Evolutionary conservation across 192 early-diverging fungal species (phyloP).

Genomic region (Dispira parvispora): DNA sequence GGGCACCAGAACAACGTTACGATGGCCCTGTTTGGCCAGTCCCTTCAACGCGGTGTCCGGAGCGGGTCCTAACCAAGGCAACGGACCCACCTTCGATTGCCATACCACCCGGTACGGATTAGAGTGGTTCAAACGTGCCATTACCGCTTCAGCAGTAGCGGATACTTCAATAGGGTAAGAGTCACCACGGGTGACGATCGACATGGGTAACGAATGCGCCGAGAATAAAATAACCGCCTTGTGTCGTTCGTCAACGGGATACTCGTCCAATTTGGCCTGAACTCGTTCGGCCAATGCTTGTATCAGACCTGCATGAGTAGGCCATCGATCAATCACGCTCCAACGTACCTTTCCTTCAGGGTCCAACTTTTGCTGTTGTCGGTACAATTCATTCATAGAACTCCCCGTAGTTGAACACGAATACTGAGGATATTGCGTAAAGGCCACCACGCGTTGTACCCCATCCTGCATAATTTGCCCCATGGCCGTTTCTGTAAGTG

Average conservation of each 20-base stretch:
- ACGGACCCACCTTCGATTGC: slow-evolving; percentile 90
- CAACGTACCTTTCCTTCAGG: slow-evolving; percentile 53
- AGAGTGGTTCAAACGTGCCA: slow-evolving; percentile 40
- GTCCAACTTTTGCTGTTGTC: slow-evolving; percentile 38
- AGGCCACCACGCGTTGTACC: slow-evolving; percentile 69
- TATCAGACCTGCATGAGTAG: slow-evolving; percentile 70
- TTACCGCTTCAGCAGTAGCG: slow-evolving; percentile 66
- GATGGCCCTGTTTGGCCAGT: slow-evolving; percentile 56
- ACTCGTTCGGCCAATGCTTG: slow-evolving; percentile 71
- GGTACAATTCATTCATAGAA: slow-evolving; percentile 77
- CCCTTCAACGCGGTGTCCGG: slow-evolving; percentile 65
- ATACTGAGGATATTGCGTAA: slow-evolving; percentile 92
- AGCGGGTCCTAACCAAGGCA: slow-evolving; percentile 83
- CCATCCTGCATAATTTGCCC: slow-evolving; percentile 63
- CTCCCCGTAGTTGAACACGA: slow-evolving; percentile 90
- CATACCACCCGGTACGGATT: slow-evolving; percentile 85
- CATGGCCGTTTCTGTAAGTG: slow-evolving; percentile 60
- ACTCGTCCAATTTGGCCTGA: slow-evolving; percentile 43
- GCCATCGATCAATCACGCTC: slow-evolving; percentile 95
- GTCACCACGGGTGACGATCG: slow-evolving; percentile 81
- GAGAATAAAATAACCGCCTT: slow-evolving; percentile 80
- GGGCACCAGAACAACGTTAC: slow-evolving; percentile 72
- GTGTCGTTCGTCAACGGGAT: slow-evolving; percentile 41
- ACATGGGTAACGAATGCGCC: slow-evolving; percentile 91
- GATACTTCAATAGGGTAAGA: slow-evolving; percentile 76